These are phyloP conservation scores for Huntiella decipiens DNA, from an alignment of 2,329 filamentous ascomycete species.

Conservation along the genomic window DNA sequence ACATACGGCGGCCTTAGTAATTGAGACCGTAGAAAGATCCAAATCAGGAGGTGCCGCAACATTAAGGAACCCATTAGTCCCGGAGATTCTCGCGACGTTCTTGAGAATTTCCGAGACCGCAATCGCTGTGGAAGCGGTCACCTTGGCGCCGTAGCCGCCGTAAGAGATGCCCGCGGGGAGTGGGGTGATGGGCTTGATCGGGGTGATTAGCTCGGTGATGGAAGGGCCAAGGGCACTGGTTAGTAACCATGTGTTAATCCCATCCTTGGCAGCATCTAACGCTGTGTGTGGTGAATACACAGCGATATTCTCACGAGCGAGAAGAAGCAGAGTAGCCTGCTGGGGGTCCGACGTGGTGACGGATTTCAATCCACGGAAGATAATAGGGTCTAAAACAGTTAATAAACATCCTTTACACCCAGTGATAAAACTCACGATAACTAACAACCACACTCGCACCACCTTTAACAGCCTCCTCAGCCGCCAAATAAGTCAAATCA, in stretches of 20 bases:
- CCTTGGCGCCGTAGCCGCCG: conserved; percentile 33
- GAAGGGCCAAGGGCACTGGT: conserved; percentile 51
- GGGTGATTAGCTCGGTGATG: conserved; percentile 13
- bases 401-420: neutral
- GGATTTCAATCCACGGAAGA: conserved; percentile 82
- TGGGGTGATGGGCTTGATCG: conserved; percentile 26
- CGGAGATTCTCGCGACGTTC: conserved; percentile 45
- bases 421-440: conserved; percentile 44
- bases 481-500: conserved; percentile 76
- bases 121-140: conserved; percentile 23
- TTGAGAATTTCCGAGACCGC: conserved; percentile 26
- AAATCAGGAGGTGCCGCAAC: conserved; percentile 32
- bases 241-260: conserved; percentile 86
- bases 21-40: conserved; percentile 20
- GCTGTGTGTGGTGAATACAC: conserved; percentile 95
- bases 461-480: conserved; percentile 67
- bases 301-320: conserved; percentile 73
- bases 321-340: conserved; percentile 63
- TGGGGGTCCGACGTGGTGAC: conserved; percentile 71
- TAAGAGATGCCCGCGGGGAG: conserved; percentile 26
- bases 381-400: conserved; percentile 58
- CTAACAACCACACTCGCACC: conserved; percentile 65
- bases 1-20: conserved; percentile 64
- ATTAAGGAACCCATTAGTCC: conserved; percentile 38
- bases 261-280: conserved; percentile 66